Conservation (phyloP, 192 early-diverging fungal species). For the Spizellomyces punctatus region DNA sequence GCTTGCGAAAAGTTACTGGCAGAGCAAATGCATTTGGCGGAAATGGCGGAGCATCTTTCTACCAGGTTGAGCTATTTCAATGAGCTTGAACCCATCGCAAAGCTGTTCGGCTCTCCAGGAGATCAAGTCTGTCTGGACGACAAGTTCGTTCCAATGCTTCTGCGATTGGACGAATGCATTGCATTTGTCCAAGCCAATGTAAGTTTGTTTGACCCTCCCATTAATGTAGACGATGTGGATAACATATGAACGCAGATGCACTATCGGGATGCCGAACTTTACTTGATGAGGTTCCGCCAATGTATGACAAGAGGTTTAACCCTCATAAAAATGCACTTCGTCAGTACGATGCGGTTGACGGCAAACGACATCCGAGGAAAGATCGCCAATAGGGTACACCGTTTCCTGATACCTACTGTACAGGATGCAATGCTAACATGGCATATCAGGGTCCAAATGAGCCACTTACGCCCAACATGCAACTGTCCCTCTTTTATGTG, state of each 20-base stretch:
- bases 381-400: slow-evolving; percentile 36
- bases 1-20: slow-evolving; percentile 79
- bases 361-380: slow-evolving; percentile 67
- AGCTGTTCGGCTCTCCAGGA: slow-evolving; percentile 79
- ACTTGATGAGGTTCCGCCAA: slow-evolving; percentile 90
- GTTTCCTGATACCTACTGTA: not conserved
- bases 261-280: slow-evolving; percentile 89
- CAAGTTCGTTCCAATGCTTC: slow-evolving; percentile 80
- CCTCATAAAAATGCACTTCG: slow-evolving; percentile 88
- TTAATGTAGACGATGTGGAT: too few species aligned
- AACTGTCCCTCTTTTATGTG: slow-evolving; percentile 68
- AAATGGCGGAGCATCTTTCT: slow-evolving; percentile 58
- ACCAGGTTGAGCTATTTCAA: slow-evolving; percentile 78
- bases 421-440: not conserved
- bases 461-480: slow-evolving; percentile 38
- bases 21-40: slow-evolving; percentile 66
- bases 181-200: slow-evolving; percentile 77
- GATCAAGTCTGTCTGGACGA: slow-evolving; percentile 78
- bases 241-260: slow-evolving; percentile 43
- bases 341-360: slow-evolving; percentile 68
- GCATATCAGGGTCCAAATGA: slow-evolving; percentile 28
- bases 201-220: slow-evolving; percentile 16
- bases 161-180: slow-evolving; percentile 76
- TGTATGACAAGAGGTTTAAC: slow-evolving; percentile 94
- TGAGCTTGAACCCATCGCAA: slow-evolving; percentile 78